Evolutionary conservation across 2,329 filamentous ascomycete genomes (phyloP), one percentile per base, ranked within the genome.

Genomic region (Aspergillus neotritici): DNA sequence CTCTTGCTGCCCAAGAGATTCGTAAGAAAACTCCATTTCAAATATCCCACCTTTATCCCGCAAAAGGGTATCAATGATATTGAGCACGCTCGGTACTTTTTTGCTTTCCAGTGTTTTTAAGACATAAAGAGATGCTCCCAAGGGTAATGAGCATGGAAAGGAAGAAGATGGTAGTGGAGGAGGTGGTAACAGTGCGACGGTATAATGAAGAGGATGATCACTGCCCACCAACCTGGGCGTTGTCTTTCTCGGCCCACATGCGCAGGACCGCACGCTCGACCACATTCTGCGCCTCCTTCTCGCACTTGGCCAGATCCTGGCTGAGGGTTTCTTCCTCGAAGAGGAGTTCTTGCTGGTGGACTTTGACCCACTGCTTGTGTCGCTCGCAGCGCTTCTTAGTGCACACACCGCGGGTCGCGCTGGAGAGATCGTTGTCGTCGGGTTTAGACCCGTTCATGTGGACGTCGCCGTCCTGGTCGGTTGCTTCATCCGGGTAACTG

Each of bases 341-440:
- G 4, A 61, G 50, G 15, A 67, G 62, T 35, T 74, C 70, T 31
- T 71, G 64, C 49, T 71, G 67, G 46, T 71, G 67, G 4, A 71
- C 62, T 49, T 71, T 74, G 36, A 65, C 53, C 72, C 72, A 74
- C 41, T 69, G 67, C 41, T 68, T 68, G 47, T 75, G 72, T 47
- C 70, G 56, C 45, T 73, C 67, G 46, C 72, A 75, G 4, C 69
- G 63, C 45, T 72, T 73, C 55, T 70, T 71, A 16, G 63, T 61
- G 53, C 72, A 75, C 9, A 74, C 61, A 3, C 70, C 70, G 8
- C 65, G 65, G 14, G 62, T 59, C 11, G 68, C 50, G 40, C 60
- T 58, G 25, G 63, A 46, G 15, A 65, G 46, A 13, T 60, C 56
- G 29, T 61, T 58, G 11, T 60, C 57, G 2, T 59, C 49, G 4